Base-by-base conservation (phyloP, 2,329 filamentous ascomycete species). In the Colletotrichum chrysophilum region DNA sequence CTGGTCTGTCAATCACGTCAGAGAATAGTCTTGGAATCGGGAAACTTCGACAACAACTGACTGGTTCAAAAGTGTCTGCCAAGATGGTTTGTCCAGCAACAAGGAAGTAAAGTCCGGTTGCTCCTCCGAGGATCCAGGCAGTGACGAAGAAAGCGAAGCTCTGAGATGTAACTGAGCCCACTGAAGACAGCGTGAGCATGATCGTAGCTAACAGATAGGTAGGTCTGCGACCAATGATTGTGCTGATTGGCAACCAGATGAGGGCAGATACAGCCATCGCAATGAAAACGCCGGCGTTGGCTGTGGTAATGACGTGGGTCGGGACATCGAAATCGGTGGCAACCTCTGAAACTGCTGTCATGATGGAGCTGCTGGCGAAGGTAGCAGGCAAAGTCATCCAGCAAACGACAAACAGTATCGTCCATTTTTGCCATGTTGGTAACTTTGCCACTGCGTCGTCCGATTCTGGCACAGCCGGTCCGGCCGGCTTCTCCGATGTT, bases 281-380 rank as follows among this genome's bases (percentile, higher is more conserved):
- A 6, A 93, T 83, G 86, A 95, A 89, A 79, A 95, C 95, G 18
- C 93, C 84, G 0, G 94, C 94, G 84, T 96, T 96, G 80, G 90
- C 93, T 55, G 94, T 84, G 80, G 95, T 94, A 81, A 96, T 92
- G 74, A 95, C 89, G 8, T 90, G 90, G 7, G 92, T 93, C 0
- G 90, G 93, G 0, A 93, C 94, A 48, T 86, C 76, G 81, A 91
- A 95, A 8, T 91, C 92, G 7, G 81, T 82, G 3, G 94, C 93
- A 8, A 96, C 92, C 81, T 96, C 94, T 3, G 94, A 93, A 2
- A 94, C 91, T 3, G 94, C 94, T 2, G 94, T 89, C 18, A 96
- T 84, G 18, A 96, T 91, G 2, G 93, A 93, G 0, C 94, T 96
- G 38, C 92, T 94, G 0, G 93, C 93, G 80, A 98, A 98, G 4